These are phyloP conservation scores for Pholiota microspora DNA, from an alignment of 768 basidiomycete species.

Conservation along the genomic window DNA sequence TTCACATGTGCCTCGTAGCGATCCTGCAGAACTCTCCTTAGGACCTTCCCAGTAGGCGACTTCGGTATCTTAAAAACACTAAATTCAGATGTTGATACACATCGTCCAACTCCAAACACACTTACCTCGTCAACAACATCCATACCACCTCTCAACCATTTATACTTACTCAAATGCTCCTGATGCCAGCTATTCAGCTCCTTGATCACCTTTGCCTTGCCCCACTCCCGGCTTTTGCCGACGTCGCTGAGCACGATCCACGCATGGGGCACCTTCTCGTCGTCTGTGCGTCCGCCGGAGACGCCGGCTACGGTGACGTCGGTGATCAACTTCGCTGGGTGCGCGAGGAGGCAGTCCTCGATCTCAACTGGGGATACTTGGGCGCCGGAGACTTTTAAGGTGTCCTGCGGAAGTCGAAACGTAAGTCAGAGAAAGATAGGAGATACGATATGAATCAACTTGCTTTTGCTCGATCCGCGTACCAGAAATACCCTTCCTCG, in stretches of 20 bases:
- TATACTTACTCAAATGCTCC: constrained; percentile 67
- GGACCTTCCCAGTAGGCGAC: constrained; percentile 68
- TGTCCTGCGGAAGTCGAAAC: constrained; percentile 47
- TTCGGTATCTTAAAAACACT: constrained; percentile 50
- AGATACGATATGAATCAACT: not conserved
- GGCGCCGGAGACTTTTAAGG: constrained; percentile 73
- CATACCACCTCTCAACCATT: constrained; percentile 75
- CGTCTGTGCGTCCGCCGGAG: constrained; percentile 62
- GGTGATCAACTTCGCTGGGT: constrained; percentile 58
- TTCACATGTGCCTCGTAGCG: constrained; percentile 42
- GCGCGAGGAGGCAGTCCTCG: constrained; percentile 59
- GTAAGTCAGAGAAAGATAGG: not conserved
- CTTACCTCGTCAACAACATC: constrained; percentile 61
- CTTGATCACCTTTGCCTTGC: constrained; percentile 36
- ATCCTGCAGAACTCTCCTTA: constrained; percentile 62
- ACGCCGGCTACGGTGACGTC: constrained; percentile 78
- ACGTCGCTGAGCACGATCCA: constrained; percentile 67
- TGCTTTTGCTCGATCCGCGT: constrained; percentile 77
- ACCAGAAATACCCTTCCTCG: constrained; percentile 63
- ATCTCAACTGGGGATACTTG: constrained; percentile 84
- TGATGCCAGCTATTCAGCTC: constrained; percentile 61
- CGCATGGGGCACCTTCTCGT: constrained; percentile 75
- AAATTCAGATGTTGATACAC: not conserved
- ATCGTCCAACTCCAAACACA: not conserved
- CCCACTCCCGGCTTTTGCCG: constrained; percentile 44